Evolutionary conservation across 768 basidiomycete genomes (phyloP), one percentile per base, ranked within the genome.

Genomic region (Tulasnella sp.): DNA sequence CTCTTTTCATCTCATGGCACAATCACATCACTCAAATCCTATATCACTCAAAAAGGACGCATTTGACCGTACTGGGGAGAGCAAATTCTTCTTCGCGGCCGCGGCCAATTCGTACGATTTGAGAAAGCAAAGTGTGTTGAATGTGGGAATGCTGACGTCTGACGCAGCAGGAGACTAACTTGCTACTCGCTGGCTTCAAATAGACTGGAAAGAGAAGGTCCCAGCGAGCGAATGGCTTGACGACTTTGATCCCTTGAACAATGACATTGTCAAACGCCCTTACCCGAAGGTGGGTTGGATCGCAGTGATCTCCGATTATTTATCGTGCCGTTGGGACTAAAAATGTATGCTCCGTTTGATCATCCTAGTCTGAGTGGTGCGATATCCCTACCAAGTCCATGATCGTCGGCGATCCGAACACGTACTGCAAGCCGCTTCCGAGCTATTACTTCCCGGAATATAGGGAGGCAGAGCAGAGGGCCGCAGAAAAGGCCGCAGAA

Each of bases 141-240:
- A 21, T 45, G 50, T 7, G 5, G 17, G 41, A 21, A 11, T 7
- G 53, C 41, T 44, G n/a, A n/a, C n/a, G n/a, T n/a, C 15, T 46
- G 41, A 55, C 44, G 1, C 5, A 7, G 7, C 8, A 55, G 17
- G 46, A 10, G 8, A 15, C n/a, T 51, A n/a, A 41, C 27, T 19
- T 44, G 9, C 53, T 19, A 38, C 34, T 38, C 34, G n/a, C n/a
- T n/a, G n/a, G n/a, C n/a, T n/a, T 38, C 15, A 5, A 38, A 29
- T 24, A 59, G 57, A 46, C 8, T 59, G 57, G 57, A 59, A 48
- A 45, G 31, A 31, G 24, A 41, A 29, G 17, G 43, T 12, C 10
- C 31, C 49, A 15, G 29, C 49, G 8, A n/a, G n/a, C 21, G 29
- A 15, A 11, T 59, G 57, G 57, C 49, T 59, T 24, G 49, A 59